Evolutionary conservation across 371 early-diverging fungal species (phyloP).

Genomic region (Dichotomocladium elegans): DNA sequence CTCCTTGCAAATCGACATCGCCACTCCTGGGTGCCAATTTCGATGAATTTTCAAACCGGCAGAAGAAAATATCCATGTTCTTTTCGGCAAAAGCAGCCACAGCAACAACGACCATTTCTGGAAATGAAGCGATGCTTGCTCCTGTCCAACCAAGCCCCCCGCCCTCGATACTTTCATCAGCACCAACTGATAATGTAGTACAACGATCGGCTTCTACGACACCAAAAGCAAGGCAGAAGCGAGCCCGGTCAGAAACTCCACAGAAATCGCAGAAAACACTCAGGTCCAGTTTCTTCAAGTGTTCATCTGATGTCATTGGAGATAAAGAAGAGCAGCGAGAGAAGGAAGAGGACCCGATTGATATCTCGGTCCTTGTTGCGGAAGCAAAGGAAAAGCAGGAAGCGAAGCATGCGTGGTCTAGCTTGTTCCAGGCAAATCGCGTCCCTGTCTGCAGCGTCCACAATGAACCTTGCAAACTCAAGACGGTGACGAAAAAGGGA

Average conservation of each 20-base stretch:
- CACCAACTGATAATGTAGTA: background rate
- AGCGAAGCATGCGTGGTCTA: conserved; percentile 49
- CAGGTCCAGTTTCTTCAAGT: background rate
- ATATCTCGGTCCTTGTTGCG: conserved; percentile 8
- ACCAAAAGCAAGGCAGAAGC: background rate
- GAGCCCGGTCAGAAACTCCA: background rate
- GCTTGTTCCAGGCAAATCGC: conserved; percentile 43
- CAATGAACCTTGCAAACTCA: conserved; percentile 60
- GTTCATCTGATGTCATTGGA: background rate
- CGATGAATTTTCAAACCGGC: conserved; percentile 59
- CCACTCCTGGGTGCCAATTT: conserved; percentile 58
- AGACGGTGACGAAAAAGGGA: conserved; percentile 65
- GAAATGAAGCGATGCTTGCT: background rate
- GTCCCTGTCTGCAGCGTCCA: conserved; percentile 64
- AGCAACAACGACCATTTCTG: background rate
- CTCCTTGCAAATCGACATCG: conserved; percentile 22
- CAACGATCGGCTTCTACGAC: background rate
- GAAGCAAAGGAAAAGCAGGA: conserved; percentile 22
- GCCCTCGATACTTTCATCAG: background rate
- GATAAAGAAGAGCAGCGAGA: background rate
- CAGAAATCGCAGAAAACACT: conserved; percentile 2
- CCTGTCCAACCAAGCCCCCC: too few relatives aligned
- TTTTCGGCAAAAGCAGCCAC: conserved; percentile 16
- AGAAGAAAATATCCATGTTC: conserved; percentile 52
- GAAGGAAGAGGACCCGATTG: conserved; percentile 5